A percentile compares a stretch with the other conserved stretches of the same genome.
Conservation (phyloP, 768 basidiomycete genomes). For the Dictyophora rubrovolvata region DNA sequence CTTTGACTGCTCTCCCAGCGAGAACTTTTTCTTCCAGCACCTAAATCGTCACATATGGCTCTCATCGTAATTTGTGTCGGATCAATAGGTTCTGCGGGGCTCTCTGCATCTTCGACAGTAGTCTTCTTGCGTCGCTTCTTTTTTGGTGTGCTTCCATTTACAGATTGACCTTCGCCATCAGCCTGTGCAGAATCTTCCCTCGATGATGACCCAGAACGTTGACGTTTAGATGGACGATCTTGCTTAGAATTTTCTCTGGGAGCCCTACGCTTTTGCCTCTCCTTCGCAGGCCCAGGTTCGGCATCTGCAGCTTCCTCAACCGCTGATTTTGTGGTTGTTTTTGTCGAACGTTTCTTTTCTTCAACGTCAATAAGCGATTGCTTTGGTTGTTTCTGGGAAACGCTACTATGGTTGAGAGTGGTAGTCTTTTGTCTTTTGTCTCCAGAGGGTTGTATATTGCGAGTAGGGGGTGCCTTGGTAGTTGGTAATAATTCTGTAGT, state of each 20-base stretch:
- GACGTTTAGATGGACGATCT: neutral
- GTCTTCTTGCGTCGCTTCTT: neutral
- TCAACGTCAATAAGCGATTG: neutral
- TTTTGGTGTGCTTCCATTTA: neutral
- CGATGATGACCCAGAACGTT: neutral
- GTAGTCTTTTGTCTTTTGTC: neutral
- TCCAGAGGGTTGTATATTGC: neutral
- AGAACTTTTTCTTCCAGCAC: constrained; percentile 68
- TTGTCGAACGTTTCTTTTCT: neutral
- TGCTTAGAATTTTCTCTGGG: neutral
- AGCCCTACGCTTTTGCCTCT: neutral
- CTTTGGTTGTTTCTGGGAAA: constrained; percentile 1
- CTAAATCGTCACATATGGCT: constrained; percentile 63
- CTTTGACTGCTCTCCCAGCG: constrained; percentile 63
- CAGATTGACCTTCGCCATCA: neutral
- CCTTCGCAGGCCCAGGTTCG: neutral
- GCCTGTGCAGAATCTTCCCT: neutral
- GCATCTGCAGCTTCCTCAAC: neutral
- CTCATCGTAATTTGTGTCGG: constrained; percentile 84
- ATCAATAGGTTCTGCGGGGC: constrained; percentile 31
- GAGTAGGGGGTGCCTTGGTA: neutral
- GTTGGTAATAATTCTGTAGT: neutral
- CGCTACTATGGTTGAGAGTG: neutral
- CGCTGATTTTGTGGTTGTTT: neutral
- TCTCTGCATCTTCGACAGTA: neutral